phyloP scores from a whole-genome alignment of 192 early-diverging fungal genomes.

The Cladochytrium replicatum region DNA sequence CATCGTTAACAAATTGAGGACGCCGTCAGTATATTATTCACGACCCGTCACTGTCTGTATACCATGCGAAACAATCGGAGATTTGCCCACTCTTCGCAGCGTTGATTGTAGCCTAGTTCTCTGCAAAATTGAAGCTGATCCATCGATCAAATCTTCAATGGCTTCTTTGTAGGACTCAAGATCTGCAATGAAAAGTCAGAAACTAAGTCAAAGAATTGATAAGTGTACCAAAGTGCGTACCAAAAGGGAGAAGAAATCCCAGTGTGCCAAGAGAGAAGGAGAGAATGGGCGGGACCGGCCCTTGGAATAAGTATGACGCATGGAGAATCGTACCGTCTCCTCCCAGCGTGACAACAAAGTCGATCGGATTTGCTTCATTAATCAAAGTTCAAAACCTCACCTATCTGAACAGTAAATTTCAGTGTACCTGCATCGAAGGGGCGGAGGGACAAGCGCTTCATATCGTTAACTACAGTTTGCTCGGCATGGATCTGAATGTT shows the following conservation, averaged over 20 bases:
- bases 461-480: no score
- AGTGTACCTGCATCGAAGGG: no score
- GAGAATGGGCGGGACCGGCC: constrained; percentile 72
- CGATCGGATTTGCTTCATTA: no score
- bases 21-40: not conserved
- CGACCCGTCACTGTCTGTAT: constrained; percentile 28
- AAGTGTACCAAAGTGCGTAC: constrained; percentile 6
- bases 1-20: not conserved
- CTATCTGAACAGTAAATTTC: no score
- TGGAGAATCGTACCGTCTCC: constrained; percentile 91
- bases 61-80: constrained; percentile 38
- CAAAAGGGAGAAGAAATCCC: constrained; percentile 81
- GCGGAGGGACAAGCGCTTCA: no score
- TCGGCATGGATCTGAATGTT: no score
- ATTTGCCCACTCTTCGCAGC: constrained; percentile 42
- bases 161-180: constrained; percentile 51
- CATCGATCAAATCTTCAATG: constrained; percentile 52
- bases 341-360: constrained; percentile 86
- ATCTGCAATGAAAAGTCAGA: constrained; percentile 27
- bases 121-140: constrained; percentile 53
- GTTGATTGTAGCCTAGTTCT: constrained; percentile 72
- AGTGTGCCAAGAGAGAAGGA: constrained; percentile 90
- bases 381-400: no score
- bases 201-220: not conserved
- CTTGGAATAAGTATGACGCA: constrained; percentile 67